Evolutionary conservation across 148 eudicot species (phyloP).

Genomic region (Euryodendron excelsum): DNA sequence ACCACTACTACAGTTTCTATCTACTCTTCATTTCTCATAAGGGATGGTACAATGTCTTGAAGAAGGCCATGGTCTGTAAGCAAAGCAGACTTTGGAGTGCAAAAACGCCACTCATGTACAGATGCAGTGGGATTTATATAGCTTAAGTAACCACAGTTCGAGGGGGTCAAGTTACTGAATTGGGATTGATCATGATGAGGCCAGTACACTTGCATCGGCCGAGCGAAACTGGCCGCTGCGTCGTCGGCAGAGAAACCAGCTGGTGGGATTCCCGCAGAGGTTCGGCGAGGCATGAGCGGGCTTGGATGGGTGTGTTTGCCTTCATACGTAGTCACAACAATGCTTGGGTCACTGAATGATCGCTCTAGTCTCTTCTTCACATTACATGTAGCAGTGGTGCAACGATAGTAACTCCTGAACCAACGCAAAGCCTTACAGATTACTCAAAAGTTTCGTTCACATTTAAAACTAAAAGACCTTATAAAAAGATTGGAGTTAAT

Average conservation of each 20-base stretch:
- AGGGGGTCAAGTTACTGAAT: constrained; percentile 11
- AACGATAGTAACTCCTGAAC: constrained; percentile 83
- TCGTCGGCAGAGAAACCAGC: constrained; percentile 14
- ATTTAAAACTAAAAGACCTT: too few relatives aligned
- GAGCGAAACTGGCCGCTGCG: too few relatives aligned
- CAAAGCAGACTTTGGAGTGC: constrained; percentile 26
- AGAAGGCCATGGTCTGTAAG: constrained; percentile 49
- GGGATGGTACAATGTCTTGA: constrained; percentile 54
- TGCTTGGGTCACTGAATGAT: constrained; percentile 53
- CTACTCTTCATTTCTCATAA: constrained; percentile 13
- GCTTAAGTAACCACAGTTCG: constrained; percentile 18
- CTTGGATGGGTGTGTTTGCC: constrained; percentile 87
- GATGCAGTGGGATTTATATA: background rate
- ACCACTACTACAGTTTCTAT: too few relatives aligned
- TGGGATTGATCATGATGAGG: constrained; percentile 12
- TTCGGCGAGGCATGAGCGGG: constrained; percentile 40
- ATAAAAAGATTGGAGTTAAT: background rate
- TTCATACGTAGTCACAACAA: constrained; percentile 86
- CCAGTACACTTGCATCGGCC: constrained; percentile 19
- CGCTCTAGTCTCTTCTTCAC: constrained; percentile 96
- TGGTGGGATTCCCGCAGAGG: background rate
- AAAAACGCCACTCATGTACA: constrained; percentile 18
- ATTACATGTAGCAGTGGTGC: constrained; percentile 75
- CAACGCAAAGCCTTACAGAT: background rate
- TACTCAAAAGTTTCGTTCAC: background rate